Base-by-base conservation (phyloP, 1,284 basidiomycete genomes). In the Boletus mariae region DNA sequence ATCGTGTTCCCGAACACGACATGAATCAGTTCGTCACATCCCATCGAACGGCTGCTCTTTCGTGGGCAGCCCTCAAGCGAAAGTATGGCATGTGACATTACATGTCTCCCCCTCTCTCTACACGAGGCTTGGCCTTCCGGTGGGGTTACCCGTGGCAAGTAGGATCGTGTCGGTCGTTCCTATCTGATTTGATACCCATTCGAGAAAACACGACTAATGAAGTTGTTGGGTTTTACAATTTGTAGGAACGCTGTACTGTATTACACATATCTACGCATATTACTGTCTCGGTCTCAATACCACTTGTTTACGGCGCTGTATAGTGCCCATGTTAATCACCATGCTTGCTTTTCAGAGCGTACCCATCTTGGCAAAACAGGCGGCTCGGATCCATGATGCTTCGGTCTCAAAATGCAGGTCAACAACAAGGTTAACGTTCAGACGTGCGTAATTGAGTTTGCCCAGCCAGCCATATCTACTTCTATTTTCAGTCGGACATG, bases 1-100 rank as follows among this genome's bases (percentile, higher is more conserved):
- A 90, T 64, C 84, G 87, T 59, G 84, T 90, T 57, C 83, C 84
- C 26, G 87, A 91, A 68, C 79, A 82, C 54, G 87, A 91, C 65
- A 91, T 91, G 88, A 81, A 80, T 53, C 75, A 79, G 28, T 89
- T 91, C 61, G 82, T 85, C 28, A 65, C 73, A 15, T 73, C 73
- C 37, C 76, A 86, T 60, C 68, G 75, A 37, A 70, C 75, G 12
- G 84, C 78, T 34, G 80, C 76, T 7, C 76, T 84, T 26, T 83
- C 83, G 9, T 90, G 87, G 87, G 70, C 73, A 45, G 82, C 87
- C 41, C 71, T 90, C 54, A 83, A 79, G 68, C 77, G 78, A 70
- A 89, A 85, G 66, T 90, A 90, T 61, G 78, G 83, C 59, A 74
- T 78, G 73, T 72, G 57, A 66, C 32, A 15, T 20, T 20, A 20